Conservation (phyloP, 225 moss, liverwort and hornwort species). For the Anthoceros angustus region DNA sequence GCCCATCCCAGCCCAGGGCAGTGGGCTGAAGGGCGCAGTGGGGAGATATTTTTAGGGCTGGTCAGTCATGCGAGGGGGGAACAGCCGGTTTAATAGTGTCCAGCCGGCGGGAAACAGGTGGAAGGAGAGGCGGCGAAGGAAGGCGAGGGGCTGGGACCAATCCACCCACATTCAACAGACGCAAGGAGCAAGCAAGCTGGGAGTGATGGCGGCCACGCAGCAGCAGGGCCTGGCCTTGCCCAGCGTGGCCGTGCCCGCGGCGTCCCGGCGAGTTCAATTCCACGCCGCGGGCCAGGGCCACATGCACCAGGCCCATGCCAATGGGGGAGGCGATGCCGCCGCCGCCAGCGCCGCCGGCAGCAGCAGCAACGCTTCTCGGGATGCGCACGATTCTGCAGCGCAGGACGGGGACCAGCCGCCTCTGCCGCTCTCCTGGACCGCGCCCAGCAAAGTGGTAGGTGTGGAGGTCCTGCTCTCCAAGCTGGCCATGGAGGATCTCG, state of each 20-base stretch:
- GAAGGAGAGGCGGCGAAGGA: background rate
- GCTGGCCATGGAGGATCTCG: background rate
- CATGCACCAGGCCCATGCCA: background rate
- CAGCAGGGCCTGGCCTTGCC: background rate
- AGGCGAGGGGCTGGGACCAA: background rate
- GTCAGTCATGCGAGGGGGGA: no score
- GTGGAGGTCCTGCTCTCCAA: background rate
- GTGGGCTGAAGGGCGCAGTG: no score
- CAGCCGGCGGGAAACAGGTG: background rate
- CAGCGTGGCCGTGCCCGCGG: background rate
- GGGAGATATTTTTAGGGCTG: no score
- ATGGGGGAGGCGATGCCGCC: background rate
- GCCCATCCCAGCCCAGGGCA: no score
- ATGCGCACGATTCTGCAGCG: background rate
- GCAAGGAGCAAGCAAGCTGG: background rate
- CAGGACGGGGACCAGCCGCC: conserved; percentile 1
- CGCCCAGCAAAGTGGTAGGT: conserved; percentile 4
- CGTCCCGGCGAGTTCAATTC: background rate
- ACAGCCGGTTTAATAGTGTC: background rate
- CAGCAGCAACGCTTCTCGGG: background rate
- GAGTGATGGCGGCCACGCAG: background rate
- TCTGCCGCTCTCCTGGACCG: background rate
- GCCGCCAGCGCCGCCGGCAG: background rate
- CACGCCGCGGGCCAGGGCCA: background rate
- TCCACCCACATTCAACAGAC: background rate